Conservation (phyloP, 2,329 filamentous ascomycete genomes). For the Colletotrichum chrysophilum region DNA sequence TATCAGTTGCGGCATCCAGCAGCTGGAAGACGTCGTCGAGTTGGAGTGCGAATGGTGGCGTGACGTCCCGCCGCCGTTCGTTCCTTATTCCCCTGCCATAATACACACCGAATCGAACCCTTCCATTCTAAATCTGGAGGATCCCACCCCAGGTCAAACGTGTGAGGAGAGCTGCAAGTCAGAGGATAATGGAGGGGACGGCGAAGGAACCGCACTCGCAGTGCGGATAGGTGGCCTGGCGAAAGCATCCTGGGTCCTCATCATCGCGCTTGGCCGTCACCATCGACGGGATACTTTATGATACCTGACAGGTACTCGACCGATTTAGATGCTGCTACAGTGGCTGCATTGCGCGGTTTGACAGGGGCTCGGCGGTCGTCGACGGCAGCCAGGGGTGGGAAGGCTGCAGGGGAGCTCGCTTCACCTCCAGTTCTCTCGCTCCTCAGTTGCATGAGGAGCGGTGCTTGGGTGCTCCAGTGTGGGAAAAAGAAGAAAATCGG, state of each 20-base stretch:
- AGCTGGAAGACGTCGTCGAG: not conserved
- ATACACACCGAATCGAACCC: not conserved
- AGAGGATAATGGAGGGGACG: not conserved
- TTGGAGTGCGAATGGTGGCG: not conserved
- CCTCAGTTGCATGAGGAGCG: not conserved
- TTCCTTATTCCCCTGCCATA: not conserved
- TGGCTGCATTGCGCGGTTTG: slow-evolving; percentile 11
- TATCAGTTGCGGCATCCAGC: not conserved
- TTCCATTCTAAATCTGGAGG: not conserved
- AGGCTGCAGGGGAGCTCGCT: not conserved
- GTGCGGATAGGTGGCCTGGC: not conserved
- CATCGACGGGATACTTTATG: not conserved
- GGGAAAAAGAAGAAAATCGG: not conserved
- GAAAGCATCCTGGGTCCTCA: not conserved
- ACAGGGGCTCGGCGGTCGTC: not conserved
- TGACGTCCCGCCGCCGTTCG: not conserved
- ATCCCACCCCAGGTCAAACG: not conserved
- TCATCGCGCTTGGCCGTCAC: not conserved
- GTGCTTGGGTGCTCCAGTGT: not conserved
- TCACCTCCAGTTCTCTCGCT: not conserved
- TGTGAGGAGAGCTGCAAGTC: not conserved
- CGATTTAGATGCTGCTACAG: not conserved
- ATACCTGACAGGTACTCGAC: not conserved
- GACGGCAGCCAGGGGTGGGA: not conserved
- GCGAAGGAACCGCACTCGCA: not conserved